These are phyloP conservation scores for Blastocystis sp. DNA, from an alignment of 352 stramenopile species.

Conservation along the genomic window DNA sequence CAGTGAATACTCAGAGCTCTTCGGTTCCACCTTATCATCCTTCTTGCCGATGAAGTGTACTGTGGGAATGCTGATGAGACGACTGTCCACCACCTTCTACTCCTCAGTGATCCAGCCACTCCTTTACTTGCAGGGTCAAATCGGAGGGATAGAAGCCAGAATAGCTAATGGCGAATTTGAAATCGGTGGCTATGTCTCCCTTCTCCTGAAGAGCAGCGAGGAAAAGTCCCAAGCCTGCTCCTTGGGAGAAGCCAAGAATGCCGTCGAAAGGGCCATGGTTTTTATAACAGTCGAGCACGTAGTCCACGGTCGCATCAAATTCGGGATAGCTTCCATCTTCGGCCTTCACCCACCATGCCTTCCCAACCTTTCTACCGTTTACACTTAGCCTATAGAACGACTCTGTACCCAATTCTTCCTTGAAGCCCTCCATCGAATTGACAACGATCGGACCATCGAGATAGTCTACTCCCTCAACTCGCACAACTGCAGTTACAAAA, in stretches of 20 bases:
- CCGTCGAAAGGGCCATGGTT: conserved; percentile 52
- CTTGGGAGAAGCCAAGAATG: conserved; percentile 57
- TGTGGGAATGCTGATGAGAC: conserved; percentile 4
- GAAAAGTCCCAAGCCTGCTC: conserved; percentile 37
- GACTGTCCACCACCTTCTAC: conserved; percentile 16
- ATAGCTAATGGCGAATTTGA: conserved; percentile 59
- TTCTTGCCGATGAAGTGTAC: conserved; percentile 52
- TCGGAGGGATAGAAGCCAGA: conserved; percentile 58
- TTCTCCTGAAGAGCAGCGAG: conserved; percentile 35
- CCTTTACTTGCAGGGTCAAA: conserved; percentile 13
- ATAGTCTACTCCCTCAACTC: conserved; percentile 31
- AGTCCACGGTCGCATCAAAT: conserved; percentile 43
- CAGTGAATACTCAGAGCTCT: conserved; percentile 30
- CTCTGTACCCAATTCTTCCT: not conserved
- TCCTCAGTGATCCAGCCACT: not conserved
- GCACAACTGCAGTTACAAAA: conserved; percentile 5
- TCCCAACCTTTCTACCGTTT: conserved; percentile 38
- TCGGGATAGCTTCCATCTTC: conserved; percentile 21
- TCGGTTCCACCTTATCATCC: conserved; percentile 15
- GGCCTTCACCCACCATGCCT: conserved; percentile 44
- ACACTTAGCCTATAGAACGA: not conserved
- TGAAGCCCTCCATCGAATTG: conserved; percentile 53
- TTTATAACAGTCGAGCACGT: conserved; percentile 44
- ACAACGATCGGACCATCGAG: conserved; percentile 45
- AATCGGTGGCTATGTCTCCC: conserved; percentile 12